These are phyloP conservation scores for Solanum stenotomum DNA, from an alignment of 257 asterid species.

Conservation along the genomic window DNA sequence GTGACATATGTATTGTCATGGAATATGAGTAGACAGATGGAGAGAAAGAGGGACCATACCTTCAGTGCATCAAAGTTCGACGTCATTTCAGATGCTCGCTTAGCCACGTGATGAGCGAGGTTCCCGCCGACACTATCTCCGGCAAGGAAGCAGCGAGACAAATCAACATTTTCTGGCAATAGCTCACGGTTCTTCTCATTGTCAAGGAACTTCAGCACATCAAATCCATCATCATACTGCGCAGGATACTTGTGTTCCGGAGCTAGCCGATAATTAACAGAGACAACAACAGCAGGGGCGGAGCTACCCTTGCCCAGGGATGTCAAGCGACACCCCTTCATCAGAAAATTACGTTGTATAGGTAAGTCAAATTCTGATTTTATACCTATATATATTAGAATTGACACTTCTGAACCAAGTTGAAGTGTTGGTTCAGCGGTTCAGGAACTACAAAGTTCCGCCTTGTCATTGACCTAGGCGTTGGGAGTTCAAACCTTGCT, in stretches of 20 bases:
- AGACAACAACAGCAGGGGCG: conserved; percentile 44
- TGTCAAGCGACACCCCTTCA: too few relatives aligned
- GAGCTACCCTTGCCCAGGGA: too few relatives aligned
- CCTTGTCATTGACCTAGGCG: too few relatives aligned
- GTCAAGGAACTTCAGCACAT: conserved; percentile 48
- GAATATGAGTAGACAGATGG: background rate
- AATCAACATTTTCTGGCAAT: conserved; percentile 48
- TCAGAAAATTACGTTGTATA: too few relatives aligned
- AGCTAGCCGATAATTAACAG: conserved; percentile 62
- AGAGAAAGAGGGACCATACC: conserved; percentile 6
- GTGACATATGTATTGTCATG: background rate
- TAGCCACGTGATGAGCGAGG: conserved; percentile 60
- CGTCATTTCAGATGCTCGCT: conserved; percentile 23
- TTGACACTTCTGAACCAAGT: too few relatives aligned
- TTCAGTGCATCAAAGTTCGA: conserved; percentile 29
- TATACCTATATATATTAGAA: too few relatives aligned
- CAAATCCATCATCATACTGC: conserved; percentile 66
- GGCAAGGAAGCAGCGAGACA: conserved; percentile 55
- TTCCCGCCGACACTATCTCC: conserved; percentile 86
- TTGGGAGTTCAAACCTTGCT: too few relatives aligned
- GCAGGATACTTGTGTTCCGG: conserved; percentile 70
- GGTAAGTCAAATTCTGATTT: too few relatives aligned
- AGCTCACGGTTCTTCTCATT: conserved; percentile 11
- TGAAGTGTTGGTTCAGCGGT: too few relatives aligned
- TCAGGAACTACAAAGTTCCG: too few relatives aligned